phyloP scores from a whole-genome alignment of 768 basidiomycete genomes.

The Auriscalpium vulgare region DNA sequence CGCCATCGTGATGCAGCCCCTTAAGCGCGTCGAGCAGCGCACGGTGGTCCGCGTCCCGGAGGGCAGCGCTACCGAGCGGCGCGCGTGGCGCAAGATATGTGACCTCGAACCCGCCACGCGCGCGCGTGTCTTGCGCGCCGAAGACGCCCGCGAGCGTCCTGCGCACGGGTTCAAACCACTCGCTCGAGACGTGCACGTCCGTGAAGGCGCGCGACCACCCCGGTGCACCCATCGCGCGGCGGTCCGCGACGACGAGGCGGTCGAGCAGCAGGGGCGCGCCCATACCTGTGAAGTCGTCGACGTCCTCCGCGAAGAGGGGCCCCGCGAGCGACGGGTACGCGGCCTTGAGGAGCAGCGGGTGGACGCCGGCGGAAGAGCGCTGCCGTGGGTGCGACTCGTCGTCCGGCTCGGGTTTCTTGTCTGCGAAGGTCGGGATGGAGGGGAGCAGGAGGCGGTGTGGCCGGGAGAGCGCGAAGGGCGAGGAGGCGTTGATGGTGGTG shows the following conservation, averaged over 20 bases:
- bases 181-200: conserved; percentile 23
- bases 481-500: conserved; percentile 43
- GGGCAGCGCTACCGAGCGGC: conserved; percentile 35
- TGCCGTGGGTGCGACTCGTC: conserved; percentile 18
- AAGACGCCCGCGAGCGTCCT: conserved; percentile 39
- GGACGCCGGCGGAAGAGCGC: conserved; percentile 24
- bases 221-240: conserved; percentile 45
- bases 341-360: conserved; percentile 36
- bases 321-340: conserved; percentile 60
- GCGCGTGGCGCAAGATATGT: conserved; percentile 65
- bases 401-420: conserved; percentile 27
- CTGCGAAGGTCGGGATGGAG: conserved; percentile 52
- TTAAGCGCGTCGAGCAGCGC: conserved; percentile 51
- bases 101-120: conserved; percentile 36
- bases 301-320: conserved; percentile 65
- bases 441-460: conserved; percentile 62
- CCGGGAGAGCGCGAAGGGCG: conserved; percentile 16
- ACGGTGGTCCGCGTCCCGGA: conserved; percentile 50
- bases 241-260: conserved; percentile 70
- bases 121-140: conserved; percentile 20
- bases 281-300: conserved; percentile 66
- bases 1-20: conserved; percentile 30
- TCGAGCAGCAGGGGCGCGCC: conserved; percentile 66
- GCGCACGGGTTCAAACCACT: conserved; percentile 34
- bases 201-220: conserved; percentile 12